A percentile compares a stretch with the other conserved stretches of the same genome.
phyloP scores from a whole-genome alignment of 2,329 filamentous ascomycete genomes.

The Hymenoscyphus repandus region DNA sequence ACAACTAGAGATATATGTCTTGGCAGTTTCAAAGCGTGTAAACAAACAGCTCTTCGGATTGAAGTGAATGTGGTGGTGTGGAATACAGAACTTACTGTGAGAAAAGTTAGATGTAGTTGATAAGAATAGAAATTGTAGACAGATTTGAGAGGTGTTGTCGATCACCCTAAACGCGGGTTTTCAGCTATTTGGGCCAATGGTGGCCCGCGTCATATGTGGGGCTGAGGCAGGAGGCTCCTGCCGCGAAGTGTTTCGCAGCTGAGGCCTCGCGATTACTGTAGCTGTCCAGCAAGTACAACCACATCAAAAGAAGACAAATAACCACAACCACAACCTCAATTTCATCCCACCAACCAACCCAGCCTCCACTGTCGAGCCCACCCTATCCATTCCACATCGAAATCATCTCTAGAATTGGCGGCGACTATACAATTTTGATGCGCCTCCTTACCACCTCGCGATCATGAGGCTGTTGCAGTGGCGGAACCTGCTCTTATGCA shows the following conservation, averaged over 20 bases:
- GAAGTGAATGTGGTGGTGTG: too few relatives aligned
- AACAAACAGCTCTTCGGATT: too few relatives aligned
- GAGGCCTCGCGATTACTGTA: not conserved
- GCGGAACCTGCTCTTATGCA: slow-evolving; percentile 26
- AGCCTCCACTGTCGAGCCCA: not conserved
- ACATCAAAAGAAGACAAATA: not conserved
- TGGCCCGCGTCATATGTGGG: not conserved
- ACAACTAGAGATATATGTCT: too few relatives aligned
- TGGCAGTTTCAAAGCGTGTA: too few relatives aligned
- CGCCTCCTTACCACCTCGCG: slow-evolving; percentile 22
- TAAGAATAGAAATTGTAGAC: too few relatives aligned
- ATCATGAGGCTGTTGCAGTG: slow-evolving; percentile 32
- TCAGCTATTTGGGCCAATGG: too few relatives aligned
- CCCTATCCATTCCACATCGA: not conserved
- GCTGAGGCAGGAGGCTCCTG: not conserved
- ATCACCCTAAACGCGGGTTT: too few relatives aligned
- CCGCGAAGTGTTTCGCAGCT: not conserved
- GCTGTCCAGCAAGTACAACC: not conserved
- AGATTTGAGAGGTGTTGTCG: too few relatives aligned
- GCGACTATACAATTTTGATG: slow-evolving; percentile 27
- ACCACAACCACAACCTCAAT: not conserved
- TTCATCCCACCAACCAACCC: not conserved
- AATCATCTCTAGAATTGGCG: not conserved
- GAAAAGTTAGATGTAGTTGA: too few relatives aligned
- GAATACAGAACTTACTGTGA: too few relatives aligned